Evolutionary conservation across 257 asterid species (phyloP).

Genomic region (Avicennia marina): DNA sequence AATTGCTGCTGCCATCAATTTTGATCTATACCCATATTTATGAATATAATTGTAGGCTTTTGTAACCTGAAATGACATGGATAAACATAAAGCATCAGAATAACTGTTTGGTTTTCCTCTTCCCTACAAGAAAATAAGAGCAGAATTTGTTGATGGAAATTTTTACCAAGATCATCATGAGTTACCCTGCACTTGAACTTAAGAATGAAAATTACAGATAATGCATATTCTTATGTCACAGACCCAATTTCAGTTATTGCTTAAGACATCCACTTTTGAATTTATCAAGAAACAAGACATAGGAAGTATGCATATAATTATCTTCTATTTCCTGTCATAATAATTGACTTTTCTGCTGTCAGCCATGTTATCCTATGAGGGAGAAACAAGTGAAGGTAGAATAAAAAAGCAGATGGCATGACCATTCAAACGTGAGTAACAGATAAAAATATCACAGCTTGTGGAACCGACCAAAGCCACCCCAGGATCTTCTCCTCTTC

Average conservation of each 20-base stretch:
- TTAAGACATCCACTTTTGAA: too few species aligned
- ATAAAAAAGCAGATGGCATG: too few species aligned
- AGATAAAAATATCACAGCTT: too few species aligned
- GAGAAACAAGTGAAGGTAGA: background rate
- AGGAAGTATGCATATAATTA: too few species aligned
- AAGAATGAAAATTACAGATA: background rate
- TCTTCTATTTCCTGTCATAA: too few species aligned
- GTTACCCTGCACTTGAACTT: background rate
- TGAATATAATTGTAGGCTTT: constrained; percentile 93
- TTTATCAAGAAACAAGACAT: too few species aligned
- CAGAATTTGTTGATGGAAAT: too few species aligned
- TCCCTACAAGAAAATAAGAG: too few species aligned
- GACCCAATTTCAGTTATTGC: too few species aligned
- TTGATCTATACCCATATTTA: constrained; percentile 74
- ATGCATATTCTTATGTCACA: too few species aligned
- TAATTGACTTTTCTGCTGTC: background rate
- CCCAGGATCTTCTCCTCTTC: constrained; percentile 99
- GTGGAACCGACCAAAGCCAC: constrained; percentile 81
- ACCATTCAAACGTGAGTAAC: background rate
- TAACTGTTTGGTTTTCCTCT: background rate
- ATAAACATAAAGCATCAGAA: background rate
- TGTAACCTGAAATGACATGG: constrained; percentile 54
- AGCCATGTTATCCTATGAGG: background rate
- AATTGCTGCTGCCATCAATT: constrained; percentile 92
- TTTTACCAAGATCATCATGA: background rate